phyloP scores from a whole-genome alignment of 2,329 filamentous ascomycete genomes.

The Ceratocystis variospora region DNA sequence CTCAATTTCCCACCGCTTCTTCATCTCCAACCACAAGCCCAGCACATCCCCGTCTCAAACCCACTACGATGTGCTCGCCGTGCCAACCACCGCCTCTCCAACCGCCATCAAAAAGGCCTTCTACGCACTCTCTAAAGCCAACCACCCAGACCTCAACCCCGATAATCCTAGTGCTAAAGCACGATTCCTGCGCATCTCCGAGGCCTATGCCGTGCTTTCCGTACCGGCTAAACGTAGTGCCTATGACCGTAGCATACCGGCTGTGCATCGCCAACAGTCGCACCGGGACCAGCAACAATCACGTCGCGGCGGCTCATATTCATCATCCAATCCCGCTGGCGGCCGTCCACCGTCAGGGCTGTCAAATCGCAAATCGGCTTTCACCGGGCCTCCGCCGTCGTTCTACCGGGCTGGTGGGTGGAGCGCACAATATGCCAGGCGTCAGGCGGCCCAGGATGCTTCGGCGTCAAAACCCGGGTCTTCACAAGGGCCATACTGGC shows the following conservation, averaged over 20 bases:
- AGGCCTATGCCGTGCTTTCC: conserved; percentile 68
- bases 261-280: conserved; percentile 25
- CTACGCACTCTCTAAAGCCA: conserved; percentile 77
- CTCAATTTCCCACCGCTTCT: conserved; percentile 6
- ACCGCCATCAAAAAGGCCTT: conserved; percentile 85
- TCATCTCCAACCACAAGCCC: conserved; percentile 18
- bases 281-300: conserved; percentile 21
- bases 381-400: conserved; percentile 73
- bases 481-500: not conserved
- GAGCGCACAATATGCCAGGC: conserved; percentile 49
- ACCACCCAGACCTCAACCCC: conserved; percentile 87
- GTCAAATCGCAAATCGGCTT: conserved; percentile 59
- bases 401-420: conserved; percentile 78
- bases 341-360: conserved; percentile 69
- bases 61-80: conserved; percentile 70
- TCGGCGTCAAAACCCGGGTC: conserved; percentile 23
- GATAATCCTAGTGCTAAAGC: conserved; percentile 55
- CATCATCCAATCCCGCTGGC: conserved; percentile 49
- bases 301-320: conserved; percentile 34
- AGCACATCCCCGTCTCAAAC: conserved; percentile 28
- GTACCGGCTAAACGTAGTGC: conserved; percentile 57
- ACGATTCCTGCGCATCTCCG: conserved; percentile 70
- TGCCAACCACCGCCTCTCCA: conserved; percentile 55
- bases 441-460: conserved; percentile 38
- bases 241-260: conserved; percentile 55